Evolutionary conservation across 169 alveolate genomes (phyloP).

Genomic region (Eimeria necatrix): DNA sequence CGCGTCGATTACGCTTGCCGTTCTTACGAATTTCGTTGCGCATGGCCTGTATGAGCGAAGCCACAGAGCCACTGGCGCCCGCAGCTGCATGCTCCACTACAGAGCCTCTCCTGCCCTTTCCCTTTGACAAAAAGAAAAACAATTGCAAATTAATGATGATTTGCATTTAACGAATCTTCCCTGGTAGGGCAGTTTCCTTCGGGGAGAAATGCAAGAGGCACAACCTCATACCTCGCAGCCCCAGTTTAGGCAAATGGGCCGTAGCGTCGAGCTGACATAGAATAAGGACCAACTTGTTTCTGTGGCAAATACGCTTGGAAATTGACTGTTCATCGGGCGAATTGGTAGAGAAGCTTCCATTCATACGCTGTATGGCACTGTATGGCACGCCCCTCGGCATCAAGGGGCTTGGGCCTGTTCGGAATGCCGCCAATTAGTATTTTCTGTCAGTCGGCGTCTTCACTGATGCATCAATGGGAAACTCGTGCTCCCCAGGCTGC

Average conservation of each 20-base stretch:
- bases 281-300: conserved; percentile 29
- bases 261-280: conserved; percentile 59
- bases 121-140: neutral
- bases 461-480: conserved; percentile 68
- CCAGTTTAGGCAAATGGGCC: conserved; percentile 62
- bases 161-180: neutral
- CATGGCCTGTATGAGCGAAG: neutral
- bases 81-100: conserved; percentile 55
- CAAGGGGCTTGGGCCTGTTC: conserved; percentile 61
- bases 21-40: neutral
- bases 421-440: conserved; percentile 60
- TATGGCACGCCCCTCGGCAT: conserved; percentile 38
- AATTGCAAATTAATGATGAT: neutral
- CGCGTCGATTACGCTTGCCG: neutral
- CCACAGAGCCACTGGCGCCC: conserved; percentile 50
- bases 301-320: conserved; percentile 44
- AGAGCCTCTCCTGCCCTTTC: neutral
- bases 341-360: too few relatives aligned
- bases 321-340: neutral
- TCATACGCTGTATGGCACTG: neutral
- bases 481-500: conserved; percentile 74
- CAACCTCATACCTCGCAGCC: conserved; percentile 51
- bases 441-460: conserved; percentile 56
- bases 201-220: conserved; percentile 39
- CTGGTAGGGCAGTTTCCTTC: conserved; percentile 38